phyloP scores from a whole-genome alignment of 2,329 filamentous ascomycete species.

The Diaporthe nobilis region DNA sequence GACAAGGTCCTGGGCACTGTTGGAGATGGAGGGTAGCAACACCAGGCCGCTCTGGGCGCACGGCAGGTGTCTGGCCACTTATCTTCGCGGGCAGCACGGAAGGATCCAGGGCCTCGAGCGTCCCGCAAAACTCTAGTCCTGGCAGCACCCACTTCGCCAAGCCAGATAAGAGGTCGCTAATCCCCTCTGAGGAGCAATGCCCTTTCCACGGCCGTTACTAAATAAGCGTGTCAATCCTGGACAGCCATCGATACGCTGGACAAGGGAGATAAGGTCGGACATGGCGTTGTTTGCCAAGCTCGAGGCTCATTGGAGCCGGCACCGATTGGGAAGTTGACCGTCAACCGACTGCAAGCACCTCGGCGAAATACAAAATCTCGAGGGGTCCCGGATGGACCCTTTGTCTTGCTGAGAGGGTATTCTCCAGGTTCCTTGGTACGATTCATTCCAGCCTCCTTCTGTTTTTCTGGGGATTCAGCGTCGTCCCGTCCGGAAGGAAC shows the following conservation, averaged over 20 bases:
- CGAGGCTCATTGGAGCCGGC: constrained; percentile 26
- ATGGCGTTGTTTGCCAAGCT: constrained; percentile 34
- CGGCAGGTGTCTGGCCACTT: constrained; percentile 17
- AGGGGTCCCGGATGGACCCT: background rate
- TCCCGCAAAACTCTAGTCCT: constrained; percentile 13
- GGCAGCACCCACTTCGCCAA: constrained; percentile 34
- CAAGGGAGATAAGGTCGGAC: constrained; percentile 32
- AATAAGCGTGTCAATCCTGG: constrained; percentile 21
- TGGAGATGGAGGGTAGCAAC: background rate
- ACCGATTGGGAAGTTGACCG: background rate
- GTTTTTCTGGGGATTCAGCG: constrained; percentile 11
- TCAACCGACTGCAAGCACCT: background rate
- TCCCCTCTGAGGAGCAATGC: constrained; percentile 4
- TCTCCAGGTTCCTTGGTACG: background rate
- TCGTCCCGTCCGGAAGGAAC: constrained; percentile 20
- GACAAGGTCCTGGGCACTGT: background rate
- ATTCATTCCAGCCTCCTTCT: constrained; percentile 36
- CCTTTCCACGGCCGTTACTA: constrained; percentile 24
- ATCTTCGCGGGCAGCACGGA: background rate
- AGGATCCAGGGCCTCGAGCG: constrained; percentile 18
- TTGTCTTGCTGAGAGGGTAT: background rate
- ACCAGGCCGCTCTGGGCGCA: background rate
- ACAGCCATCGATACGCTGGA: constrained; percentile 4
- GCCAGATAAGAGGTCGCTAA: constrained; percentile 31
- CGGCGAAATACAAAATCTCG: constrained; percentile 20